Conservation (phyloP, 2,329 filamentous ascomycete genomes). For the Trichoderma koningii region DNA sequence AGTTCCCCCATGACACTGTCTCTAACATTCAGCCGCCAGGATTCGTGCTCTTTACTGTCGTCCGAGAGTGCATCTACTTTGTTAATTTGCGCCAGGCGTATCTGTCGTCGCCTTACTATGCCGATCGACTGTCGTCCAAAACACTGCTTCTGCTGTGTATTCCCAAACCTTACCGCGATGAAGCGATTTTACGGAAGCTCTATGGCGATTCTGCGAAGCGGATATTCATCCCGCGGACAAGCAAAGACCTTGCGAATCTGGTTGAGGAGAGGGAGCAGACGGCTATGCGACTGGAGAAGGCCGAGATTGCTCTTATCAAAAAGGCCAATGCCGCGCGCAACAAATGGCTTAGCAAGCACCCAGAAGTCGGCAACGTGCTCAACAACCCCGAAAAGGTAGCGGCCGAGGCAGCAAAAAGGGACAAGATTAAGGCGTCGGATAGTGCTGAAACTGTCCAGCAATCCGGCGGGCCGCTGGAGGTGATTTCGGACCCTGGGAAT, state of each 20-base stretch:
- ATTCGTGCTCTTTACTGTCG: conserved; percentile 86
- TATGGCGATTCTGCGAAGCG: conserved; percentile 81
- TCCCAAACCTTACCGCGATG: conserved; percentile 74
- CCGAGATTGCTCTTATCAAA: conserved; percentile 83
- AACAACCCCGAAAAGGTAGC: neutral
- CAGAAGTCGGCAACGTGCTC: neutral
- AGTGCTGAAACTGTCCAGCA: conserved; percentile 12
- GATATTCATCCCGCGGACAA: conserved; percentile 81
- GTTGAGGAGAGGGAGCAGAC: conserved; percentile 80
- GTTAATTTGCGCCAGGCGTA: conserved; percentile 93
- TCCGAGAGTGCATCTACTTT: conserved; percentile 86
- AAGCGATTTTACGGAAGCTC: conserved; percentile 73
- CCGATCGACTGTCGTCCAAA: conserved; percentile 82
- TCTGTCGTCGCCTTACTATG: conserved; percentile 79
- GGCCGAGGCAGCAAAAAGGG: neutral
- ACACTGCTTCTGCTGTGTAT: conserved; percentile 90
- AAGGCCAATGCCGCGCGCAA: conserved; percentile 71
- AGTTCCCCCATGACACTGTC: too few species aligned
- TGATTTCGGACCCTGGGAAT: conserved; percentile 19
- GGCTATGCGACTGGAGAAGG: conserved; percentile 79
- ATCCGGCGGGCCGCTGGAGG: conserved; percentile 11
- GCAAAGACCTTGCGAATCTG: conserved; percentile 73
- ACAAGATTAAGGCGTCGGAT: neutral
- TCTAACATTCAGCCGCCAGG: conserved; percentile 45
- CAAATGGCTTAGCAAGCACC: conserved; percentile 47